These are phyloP conservation scores for Samsoniella hepiali DNA, from an alignment of 2,329 filamentous ascomycete species.

Conservation along the genomic window DNA sequence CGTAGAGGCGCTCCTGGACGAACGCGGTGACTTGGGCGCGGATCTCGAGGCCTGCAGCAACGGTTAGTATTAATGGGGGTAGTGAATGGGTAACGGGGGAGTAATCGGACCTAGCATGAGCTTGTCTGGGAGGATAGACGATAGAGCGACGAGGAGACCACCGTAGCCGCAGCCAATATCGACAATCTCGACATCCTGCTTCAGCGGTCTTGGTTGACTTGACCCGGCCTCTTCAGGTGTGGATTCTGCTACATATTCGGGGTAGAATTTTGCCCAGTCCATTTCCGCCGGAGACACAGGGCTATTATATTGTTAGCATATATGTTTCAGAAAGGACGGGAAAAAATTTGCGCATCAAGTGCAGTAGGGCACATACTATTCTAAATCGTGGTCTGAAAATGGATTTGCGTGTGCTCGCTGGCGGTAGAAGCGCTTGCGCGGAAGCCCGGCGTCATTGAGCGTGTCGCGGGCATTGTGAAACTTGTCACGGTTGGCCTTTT, in stretches of 20 bases:
- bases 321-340: not conserved
- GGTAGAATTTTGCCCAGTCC: conserved; percentile 88
- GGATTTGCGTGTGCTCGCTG: conserved; percentile 97
- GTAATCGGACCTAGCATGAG: conserved; percentile 67
- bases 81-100: not conserved
- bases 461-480: conserved; percentile 57
- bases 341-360: not conserved
- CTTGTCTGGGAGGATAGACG: conserved; percentile 75
- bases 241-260: conserved; percentile 58
- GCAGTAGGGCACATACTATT: conserved; percentile 63
- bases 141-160: conserved; percentile 80
- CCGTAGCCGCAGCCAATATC: conserved; percentile 98
- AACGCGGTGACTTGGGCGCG: conserved; percentile 86
- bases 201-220: conserved; percentile 27
- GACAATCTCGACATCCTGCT: conserved; percentile 78
- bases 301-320: conserved; percentile 45
- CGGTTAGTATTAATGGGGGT: conserved; percentile 14
- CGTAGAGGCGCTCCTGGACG: conserved; percentile 81
- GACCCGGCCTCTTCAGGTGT: conserved; percentile 27
- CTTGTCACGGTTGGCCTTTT: conserved; percentile 62
- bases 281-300: conserved; percentile 76
- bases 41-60: conserved; percentile 77
- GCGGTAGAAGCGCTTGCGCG: conserved; percentile 93
- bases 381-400: conserved; percentile 88
- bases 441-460: conserved; percentile 59